Conservation (phyloP, 2,329 filamentous ascomycete species). For the Neonectria punicea region DNA sequence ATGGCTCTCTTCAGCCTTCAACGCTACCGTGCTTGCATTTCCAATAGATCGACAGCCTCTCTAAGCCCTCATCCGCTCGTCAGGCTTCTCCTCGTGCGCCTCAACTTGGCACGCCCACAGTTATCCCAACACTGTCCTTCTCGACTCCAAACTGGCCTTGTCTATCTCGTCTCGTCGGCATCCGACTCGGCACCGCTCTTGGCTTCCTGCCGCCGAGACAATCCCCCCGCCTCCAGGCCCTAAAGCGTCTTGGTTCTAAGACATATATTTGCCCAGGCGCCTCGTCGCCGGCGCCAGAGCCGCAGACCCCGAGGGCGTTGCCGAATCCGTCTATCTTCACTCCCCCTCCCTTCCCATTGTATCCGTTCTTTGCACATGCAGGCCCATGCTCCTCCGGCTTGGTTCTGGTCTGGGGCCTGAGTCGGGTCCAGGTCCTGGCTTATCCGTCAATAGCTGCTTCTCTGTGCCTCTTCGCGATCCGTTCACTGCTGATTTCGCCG, state of each 20-base stretch:
- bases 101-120: not conserved
- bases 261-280: not conserved
- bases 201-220: not conserved
- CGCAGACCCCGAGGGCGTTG: not conserved
- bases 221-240: not conserved
- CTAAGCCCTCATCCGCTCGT: not conserved
- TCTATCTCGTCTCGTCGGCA: not conserved
- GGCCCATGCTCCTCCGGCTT: slow-evolving; percentile 15
- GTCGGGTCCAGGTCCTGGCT: slow-evolving; percentile 19
- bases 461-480: slow-evolving; percentile 12
- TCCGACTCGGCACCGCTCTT: not conserved
- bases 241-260: not conserved
- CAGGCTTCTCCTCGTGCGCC: not conserved
- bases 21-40: not conserved
- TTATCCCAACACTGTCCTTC: not conserved
- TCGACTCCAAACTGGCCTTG: not conserved
- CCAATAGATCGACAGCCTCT: not conserved
- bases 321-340: slow-evolving; percentile 25
- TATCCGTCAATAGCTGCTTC: slow-evolving; percentile 16
- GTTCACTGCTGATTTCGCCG: slow-evolving; percentile 24
- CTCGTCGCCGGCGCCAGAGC: not conserved
- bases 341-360: slow-evolving; percentile 15
- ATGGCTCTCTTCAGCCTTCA: not conserved
- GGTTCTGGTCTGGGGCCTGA: slow-evolving; percentile 15
- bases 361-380: slow-evolving; percentile 9